Conservation (phyloP, 2,329 filamentous ascomycete species). For the Fusarium pilosicola region DNA sequence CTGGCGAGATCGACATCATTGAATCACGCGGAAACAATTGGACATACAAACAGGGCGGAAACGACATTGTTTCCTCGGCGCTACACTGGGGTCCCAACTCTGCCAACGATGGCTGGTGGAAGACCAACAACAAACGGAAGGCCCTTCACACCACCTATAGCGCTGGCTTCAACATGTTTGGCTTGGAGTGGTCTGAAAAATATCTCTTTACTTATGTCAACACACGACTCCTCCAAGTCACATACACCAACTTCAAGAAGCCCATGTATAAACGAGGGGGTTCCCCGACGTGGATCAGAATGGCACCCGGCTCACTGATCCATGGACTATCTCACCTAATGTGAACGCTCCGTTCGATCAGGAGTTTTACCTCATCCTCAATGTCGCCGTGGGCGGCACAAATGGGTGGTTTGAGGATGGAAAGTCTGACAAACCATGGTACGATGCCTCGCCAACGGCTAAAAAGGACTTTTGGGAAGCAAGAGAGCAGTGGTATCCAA, state of each 20-base stretch:
- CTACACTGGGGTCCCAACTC: constrained; percentile 84
- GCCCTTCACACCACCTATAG: constrained; percentile 81
- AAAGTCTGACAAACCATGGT: constrained; percentile 79
- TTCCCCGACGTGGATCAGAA: constrained; percentile 74
- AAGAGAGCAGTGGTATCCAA: constrained; percentile 72
- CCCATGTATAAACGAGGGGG: constrained; percentile 74
- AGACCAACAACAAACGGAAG: constrained; percentile 79
- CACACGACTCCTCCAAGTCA: constrained; percentile 79
- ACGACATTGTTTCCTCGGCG: constrained; percentile 81
- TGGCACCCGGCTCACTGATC: constrained; percentile 70
- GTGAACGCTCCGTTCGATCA: constrained; percentile 78
- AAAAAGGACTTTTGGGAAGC: constrained; percentile 81
- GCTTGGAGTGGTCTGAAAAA: constrained; percentile 87
- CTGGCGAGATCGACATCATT: constrained; percentile 85
- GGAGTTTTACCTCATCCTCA: constrained; percentile 79
- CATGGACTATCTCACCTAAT: constrained; percentile 70
- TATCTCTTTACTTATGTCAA: constrained; percentile 91
- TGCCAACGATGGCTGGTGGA: constrained; percentile 82
- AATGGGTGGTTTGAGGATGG: constrained; percentile 88
- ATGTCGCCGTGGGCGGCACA: constrained; percentile 79
- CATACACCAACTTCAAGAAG: constrained; percentile 79
- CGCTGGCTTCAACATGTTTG: constrained; percentile 77
- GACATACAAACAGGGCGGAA: constrained; percentile 79
- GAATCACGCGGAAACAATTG: constrained; percentile 86
- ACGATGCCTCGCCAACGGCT: constrained; percentile 73